phyloP scores from a whole-genome alignment of 2,329 filamentous ascomycete genomes.

The Cladosporium oxysporum region DNA sequence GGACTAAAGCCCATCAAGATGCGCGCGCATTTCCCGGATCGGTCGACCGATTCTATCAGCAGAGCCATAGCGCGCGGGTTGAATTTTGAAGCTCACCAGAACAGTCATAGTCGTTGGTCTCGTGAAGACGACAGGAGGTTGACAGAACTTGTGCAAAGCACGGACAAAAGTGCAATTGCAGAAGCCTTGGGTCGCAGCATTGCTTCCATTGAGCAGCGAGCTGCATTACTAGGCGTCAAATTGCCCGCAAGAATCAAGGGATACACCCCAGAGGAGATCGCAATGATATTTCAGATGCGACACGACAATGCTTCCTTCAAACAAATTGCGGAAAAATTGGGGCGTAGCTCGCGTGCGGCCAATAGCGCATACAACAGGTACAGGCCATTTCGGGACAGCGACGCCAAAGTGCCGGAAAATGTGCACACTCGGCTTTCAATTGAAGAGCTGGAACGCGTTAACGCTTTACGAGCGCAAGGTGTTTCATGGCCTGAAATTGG shows the following conservation, averaged over 20 bases:
- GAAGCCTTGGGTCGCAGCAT: background rate
- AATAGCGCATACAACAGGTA: background rate
- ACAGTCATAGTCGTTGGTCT: too few relatives aligned
- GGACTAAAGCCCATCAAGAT: background rate
- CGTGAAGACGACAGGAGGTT: background rate
- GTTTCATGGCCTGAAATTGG: background rate
- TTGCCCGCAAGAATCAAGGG: rapidly evolving
- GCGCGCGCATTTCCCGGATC: background rate
- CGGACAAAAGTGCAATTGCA: background rate
- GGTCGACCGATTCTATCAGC: background rate
- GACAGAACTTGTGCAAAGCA: background rate
- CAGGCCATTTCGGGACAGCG: background rate
- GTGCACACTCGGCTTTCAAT: background rate
- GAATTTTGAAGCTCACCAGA: background rate
- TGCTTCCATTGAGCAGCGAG: background rate
- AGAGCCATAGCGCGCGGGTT: background rate
- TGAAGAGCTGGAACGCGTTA: background rate
- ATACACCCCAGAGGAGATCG: background rate
- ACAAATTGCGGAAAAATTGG: background rate
- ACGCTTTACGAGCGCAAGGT: background rate
- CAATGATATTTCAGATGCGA: background rate
- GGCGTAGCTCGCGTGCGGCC: background rate
- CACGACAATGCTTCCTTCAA: background rate
- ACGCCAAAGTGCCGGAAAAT: background rate
- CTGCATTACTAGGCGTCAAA: background rate